Evolutionary conservation across 768 basidiomycete genomes (phyloP), one percentile per base, ranked within the genome.

Genomic region (Leccinum incarnatum): DNA sequence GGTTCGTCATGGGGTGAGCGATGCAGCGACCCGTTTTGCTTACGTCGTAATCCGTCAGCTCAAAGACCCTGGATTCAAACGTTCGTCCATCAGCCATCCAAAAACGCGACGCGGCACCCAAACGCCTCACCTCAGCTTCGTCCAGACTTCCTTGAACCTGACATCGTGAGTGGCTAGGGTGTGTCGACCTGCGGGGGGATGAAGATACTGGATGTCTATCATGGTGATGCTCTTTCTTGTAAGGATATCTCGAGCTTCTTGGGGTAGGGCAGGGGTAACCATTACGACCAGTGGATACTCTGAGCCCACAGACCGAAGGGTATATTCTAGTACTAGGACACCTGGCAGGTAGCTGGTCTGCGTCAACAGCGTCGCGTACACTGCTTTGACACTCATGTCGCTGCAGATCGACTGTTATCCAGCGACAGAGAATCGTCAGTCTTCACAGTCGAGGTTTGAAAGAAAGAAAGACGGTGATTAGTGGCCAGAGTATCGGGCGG

Each of bases 281-380:
- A 94, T 89, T 45, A 88, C 89, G 47, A 93, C 79, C 15, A 95
- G 77, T 19, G 89, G 85, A 72, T 92, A 93, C 60, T 77, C 77
- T 14, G 87, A 85, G 15, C 78, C 72, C 36, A 84, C 82, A 14
- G 77, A 71, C 25, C 78, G 74, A 32, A 88, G 77, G 34, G 79
- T 79, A 19, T 79, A 72, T 55, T 86, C 73, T 7, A 89, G 69
- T 4, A 85, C 80, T 30, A 89, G 73, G 27, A 83, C 73, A 10
- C 84, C 86, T 57, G 80, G 73, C 27, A 88, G 73, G 68, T 88
- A 88, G 49, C 71, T 73, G 15, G 75, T 72, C 62, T 83, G 85
- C 36, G 94, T 94, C 65, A 95, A 78, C 55, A 96, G 76, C 15
- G 92, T 93, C 29, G 82, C 86, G 77, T 85, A 97, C 14, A 87